Base-by-base conservation (phyloP, 2,329 filamentous ascomycete genomes). In the Neocatenulostroma microsporum region DNA sequence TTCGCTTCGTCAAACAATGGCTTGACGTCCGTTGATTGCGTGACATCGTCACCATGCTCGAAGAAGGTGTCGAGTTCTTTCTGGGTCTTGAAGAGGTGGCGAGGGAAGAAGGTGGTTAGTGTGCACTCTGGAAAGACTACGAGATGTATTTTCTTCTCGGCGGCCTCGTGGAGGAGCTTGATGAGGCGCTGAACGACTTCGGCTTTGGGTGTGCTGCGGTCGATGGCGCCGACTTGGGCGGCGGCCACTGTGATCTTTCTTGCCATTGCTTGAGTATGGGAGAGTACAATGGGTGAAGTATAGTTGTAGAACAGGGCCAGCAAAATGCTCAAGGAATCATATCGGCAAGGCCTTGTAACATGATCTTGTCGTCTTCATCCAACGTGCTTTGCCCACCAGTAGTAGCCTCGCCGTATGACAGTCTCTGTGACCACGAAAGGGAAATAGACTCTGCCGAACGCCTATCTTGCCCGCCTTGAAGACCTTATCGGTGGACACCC, bases 61-160 rank as follows among this genome's bases (percentile, higher is more conserved):
- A 76, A 75, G 56, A 67, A 73, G 5, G 50, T 46, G 30, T 68
- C 67, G 10, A 74, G 55, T 26, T 70, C 62, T 7, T 62, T 52
- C 23, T 45, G 43, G 6, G 46, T 42, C 26, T 44, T 33, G 40
- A 55, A 46, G 28, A 73, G 54, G 45, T 70, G 64, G 4, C 69
- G 64, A 1, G 72, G 72, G 50, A 75, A 75, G 61, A 76, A 76
- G 1, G 72, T 75, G 1, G 71, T 74, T 10, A 75, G 62, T 9
- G 71, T 66, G n/a, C 64, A 60, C 52, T 75, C 72, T 1, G 72
- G 72, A 44, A 68, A 76, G 20, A 74, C 63, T 8, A 74, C 64
- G 2, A 76, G 53, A 42, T 69, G 61, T 27, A 68, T 70, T 12
- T 62, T 61, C 37, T 68, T 52, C 2, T 54, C 37, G 1, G 64